phyloP scores from a whole-genome alignment of 2,329 filamentous ascomycete genomes.

The Chrysosporium queenslandicum region DNA sequence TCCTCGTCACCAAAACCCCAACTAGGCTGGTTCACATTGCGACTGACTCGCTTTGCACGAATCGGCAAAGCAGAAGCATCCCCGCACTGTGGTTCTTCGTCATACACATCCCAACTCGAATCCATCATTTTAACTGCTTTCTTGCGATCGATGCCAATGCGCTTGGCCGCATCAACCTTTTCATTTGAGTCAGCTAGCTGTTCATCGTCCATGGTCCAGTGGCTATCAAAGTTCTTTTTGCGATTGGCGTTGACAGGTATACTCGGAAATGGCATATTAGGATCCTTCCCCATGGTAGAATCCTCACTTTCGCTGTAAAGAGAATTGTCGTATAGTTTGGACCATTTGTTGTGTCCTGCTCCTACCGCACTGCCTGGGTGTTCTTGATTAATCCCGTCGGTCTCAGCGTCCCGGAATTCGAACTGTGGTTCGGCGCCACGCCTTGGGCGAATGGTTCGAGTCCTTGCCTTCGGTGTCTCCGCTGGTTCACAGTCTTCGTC shows the following conservation, averaged over 20 bases:
- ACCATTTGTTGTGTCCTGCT: constrained; percentile 55
- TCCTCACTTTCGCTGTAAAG: constrained; percentile 55
- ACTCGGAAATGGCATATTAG: constrained; percentile 47
- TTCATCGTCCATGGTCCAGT: constrained; percentile 67
- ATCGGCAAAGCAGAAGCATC: constrained; percentile 22
- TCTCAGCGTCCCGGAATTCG: constrained; percentile 66
- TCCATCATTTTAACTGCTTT: constrained; percentile 68
- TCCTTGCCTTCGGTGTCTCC: constrained; percentile 39
- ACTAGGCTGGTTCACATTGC: constrained; percentile 27
- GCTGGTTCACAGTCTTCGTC: constrained; percentile 48
- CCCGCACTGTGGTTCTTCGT: constrained; percentile 29
- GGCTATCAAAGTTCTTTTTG: constrained; percentile 63
- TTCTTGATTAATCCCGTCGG: constrained; percentile 43
- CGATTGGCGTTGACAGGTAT: constrained; percentile 65
- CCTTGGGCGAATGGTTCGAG: constrained; percentile 56
- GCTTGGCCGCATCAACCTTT: constrained; percentile 5
- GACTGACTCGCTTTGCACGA: constrained; percentile 20
- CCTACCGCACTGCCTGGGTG: constrained; percentile 31
- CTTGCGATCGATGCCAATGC: constrained; percentile 40
- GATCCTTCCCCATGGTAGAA: constrained; percentile 20
- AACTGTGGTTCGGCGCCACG: constrained; percentile 77
- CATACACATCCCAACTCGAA: constrained; percentile 42
- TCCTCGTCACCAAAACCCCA: constrained; percentile 37
- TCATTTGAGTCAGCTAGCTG: constrained; percentile 37
- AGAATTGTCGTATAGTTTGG: constrained; percentile 68